A percentile compares a stretch with the other conserved stretches of the same genome.
These are phyloP conservation scores for Silene noctiflora DNA, from an alignment of 179 eudicot genomes.

Conservation along the genomic window DNA sequence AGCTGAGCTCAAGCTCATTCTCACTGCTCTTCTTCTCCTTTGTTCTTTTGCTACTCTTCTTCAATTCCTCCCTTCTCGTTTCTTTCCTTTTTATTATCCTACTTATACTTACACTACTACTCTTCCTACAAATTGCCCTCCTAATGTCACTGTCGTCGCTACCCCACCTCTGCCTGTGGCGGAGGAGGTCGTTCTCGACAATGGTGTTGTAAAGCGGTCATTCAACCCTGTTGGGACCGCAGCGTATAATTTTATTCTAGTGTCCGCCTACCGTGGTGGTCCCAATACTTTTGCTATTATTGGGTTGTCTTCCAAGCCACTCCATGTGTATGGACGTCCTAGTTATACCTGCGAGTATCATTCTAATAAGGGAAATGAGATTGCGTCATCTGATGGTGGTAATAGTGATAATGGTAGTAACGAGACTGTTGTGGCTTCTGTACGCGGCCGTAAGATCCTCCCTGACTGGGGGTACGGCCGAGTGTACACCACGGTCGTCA, in stretches of 20 bases:
- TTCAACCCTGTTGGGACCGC: conserved; percentile 59
- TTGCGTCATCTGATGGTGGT: background rate
- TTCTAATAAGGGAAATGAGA: background rate
- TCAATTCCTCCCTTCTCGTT: conserved; percentile 46
- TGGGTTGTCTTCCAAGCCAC: conserved; percentile 65
- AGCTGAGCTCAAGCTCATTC: conserved; percentile 53
- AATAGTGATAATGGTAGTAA: background rate
- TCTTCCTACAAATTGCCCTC: conserved; percentile 11
- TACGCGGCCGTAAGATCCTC: conserved; percentile 40
- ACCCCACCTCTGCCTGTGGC: conserved; percentile 11
- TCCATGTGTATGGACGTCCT: conserved; percentile 53
- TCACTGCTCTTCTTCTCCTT: conserved; percentile 48
- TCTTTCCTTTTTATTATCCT: conserved; percentile 22
- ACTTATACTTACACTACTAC: conserved; percentile 1
- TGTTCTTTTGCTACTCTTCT: conserved; percentile 45
- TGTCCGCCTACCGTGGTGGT: conserved; percentile 86
- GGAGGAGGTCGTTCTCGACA: conserved; percentile 23
- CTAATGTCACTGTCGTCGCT: conserved; percentile 4
- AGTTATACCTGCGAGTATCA: conserved; percentile 53
- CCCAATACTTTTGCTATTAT: conserved; percentile 54
- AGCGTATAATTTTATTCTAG: conserved; percentile 64
- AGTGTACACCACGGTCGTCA: conserved; percentile 60
- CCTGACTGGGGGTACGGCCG: conserved; percentile 91
- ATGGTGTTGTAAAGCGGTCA: conserved; percentile 36
- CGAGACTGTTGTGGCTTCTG: background rate